Conservation (phyloP, 2,329 filamentous ascomycete genomes). For the Colletotrichum gigasporum region DNA sequence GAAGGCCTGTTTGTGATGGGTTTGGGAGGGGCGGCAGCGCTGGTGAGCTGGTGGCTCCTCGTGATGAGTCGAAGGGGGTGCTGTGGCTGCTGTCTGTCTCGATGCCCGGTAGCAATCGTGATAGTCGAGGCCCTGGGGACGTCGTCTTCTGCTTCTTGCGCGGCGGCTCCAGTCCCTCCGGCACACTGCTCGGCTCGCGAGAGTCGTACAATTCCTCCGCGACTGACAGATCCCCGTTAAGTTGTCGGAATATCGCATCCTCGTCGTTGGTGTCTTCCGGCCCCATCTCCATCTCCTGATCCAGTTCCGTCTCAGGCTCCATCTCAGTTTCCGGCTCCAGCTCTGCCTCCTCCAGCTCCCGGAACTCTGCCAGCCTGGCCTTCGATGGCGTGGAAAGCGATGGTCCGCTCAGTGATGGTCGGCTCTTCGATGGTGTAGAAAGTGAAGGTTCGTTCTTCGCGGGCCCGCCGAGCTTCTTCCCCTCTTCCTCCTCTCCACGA, state of each 20-base stretch:
- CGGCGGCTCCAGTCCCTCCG: neutral
- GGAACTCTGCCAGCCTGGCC: conserved; percentile 40
- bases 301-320: too few relatives aligned
- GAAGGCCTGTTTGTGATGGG: neutral
- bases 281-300: conserved; percentile 34
- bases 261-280: conserved; percentile 39
- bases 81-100: conserved; percentile 19
- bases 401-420: too few relatives aligned
- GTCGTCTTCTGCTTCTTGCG: conserved; percentile 20
- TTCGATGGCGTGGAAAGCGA: conserved; percentile 50
- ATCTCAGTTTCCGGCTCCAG: too few relatives aligned
- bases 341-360: too few relatives aligned
- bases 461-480: conserved; percentile 32
- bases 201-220: conserved; percentile 9
- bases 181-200: neutral
- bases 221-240: neutral
- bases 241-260: conserved; percentile 21
- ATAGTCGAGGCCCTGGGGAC: neutral
- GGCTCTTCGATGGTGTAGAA: too few relatives aligned
- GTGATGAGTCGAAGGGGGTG: conserved; percentile 14
- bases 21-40: conserved; percentile 10
- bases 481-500: conserved; percentile 37
- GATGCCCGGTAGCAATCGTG: neutral
- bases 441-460: conserved; percentile 43
- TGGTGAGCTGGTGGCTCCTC: conserved; percentile 18